Base-by-base conservation (phyloP, 2,329 filamentous ascomycete genomes). In the Aspergillus felis region DNA sequence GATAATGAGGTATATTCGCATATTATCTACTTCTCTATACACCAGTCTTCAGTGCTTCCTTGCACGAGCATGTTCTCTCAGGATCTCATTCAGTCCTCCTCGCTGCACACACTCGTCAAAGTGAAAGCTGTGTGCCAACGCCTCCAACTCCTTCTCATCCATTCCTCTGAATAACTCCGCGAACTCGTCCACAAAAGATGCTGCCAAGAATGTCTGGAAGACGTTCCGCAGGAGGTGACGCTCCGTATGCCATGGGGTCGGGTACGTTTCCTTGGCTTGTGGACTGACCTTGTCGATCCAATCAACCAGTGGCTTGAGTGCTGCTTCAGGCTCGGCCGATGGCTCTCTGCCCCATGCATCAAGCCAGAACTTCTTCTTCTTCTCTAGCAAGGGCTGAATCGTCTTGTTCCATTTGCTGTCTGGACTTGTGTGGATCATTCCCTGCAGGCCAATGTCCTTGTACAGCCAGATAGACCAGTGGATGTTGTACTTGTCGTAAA, bases 391-490 rank as follows among this genome's bases (percentile, higher is more conserved):
- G 0, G 79, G 76, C 20, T 74, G 65, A 46, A 86, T 77, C 2
- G 79, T 77, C 24, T 74, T 74, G 68, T 83, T 83, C 70, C 82
- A 84, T 2, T 74, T 62, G 7, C 75, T 79, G 10, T 78, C 67
- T 0, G 79, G 78, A 35, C 74, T 72, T 0, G 79, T 72, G 58
- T 82, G 79, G 0, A 82, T 72, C 81, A 85, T 83, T 5, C 82
- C 82, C 66, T 84, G 81, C 48, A 81, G 76, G 0, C 82, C 81
- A 42, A 84, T 79, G 57, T 85, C 82, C 66, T 84, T 85, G 69
- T 83, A 84, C 0, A 82, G 69, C 82, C 82, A 85, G 64, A 87
- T 87, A 14, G 74, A 81, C 85, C 84, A 87, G 54, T 77, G 74
- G 38, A 82, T 81, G 51, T 77, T 68, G 57, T 81, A 69, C 67